Base-by-base conservation (phyloP, 176 grass and related monocot species). In the Pontederia crassipes region DNA sequence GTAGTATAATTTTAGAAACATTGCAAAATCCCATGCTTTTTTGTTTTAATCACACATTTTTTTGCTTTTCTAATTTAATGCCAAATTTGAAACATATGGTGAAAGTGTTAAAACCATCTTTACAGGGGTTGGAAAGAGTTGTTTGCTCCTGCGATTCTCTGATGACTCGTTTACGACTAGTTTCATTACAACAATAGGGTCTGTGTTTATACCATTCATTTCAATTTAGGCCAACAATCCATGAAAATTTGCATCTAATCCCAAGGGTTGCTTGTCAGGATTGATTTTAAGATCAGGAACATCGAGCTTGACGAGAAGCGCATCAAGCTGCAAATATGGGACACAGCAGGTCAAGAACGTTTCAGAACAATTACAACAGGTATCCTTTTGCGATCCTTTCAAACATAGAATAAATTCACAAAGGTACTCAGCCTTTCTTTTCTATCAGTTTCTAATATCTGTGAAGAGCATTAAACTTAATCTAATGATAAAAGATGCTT, bases 281-380 rank as follows among this genome's bases (percentile, higher is more conserved):
- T 69, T 17, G 66, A 69, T 45, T 69, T 69, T 57, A 69, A 69
- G 54, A 69, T 69, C 45, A 69, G 66, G 56, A 69, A 52, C 24
- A 56, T 69, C 46, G 66, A 69, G 50, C 54, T 69, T 28, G 66
- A 69, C 56, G 66, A 52, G n/a, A 69, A 69, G 52, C 66, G 66
- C 2, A 69, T 69, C 46, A 69, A 69, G 46, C 52, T 69, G 40
- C 66, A 69, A 69, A 69, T 69, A 12, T 69, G 66, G 66, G 66
- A 69, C 47, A 69, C 66, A 9, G 66, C 66, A 56, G 66, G 66
- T 57, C 66, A 69, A 40, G 66, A 69, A 53, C 66, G 66, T 2
- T 69, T 69, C 15, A 28, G 66, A 69, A 69, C 66, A 46, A 69
- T 69, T 55, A 69, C 66, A 69, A 69, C 66, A 24, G 66, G 66